These are phyloP conservation scores for Vitis rupestris DNA, from an alignment of 164 flowering plant genomes.

Conservation along the genomic window DNA sequence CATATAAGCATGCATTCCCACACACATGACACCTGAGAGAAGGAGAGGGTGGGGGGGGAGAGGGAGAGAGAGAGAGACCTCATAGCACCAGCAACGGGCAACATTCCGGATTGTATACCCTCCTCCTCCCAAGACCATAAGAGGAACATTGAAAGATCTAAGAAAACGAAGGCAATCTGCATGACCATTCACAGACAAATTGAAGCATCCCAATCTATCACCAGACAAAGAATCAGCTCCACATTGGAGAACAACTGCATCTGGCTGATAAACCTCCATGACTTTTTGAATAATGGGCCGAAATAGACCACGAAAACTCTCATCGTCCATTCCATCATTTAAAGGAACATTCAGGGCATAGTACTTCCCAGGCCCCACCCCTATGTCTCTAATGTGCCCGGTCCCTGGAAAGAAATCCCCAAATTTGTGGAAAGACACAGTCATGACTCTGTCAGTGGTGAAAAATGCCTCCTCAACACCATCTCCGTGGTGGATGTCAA, in stretches of 20 bases:
- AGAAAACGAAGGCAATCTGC: conserved; percentile 85
- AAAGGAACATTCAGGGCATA: conserved; percentile 90
- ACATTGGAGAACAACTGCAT: conserved; percentile 92
- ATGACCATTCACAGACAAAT: conserved; percentile 89
- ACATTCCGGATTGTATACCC: conserved; percentile 93
- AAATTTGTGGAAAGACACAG: conserved; percentile 86
- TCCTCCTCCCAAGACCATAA: conserved; percentile 95
- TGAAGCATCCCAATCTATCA: conserved; percentile 90
- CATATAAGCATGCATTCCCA: conserved; percentile 1
- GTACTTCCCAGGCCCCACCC: conserved; percentile 60
- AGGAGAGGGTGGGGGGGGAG: background rate
- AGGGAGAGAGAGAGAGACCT: conserved; percentile 48
- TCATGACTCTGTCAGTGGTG: conserved; percentile 89
- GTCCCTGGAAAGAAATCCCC: conserved; percentile 90
- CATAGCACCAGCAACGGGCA: conserved; percentile 98
- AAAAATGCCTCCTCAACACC: conserved; percentile 92
- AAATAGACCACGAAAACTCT: conserved; percentile 69
- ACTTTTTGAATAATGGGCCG: conserved; percentile 76
- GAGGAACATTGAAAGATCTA: conserved; percentile 85
- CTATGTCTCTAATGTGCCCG: conserved; percentile 77
- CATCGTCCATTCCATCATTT: conserved; percentile 89
- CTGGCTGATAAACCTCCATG: conserved; percentile 89
- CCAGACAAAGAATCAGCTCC: conserved; percentile 95
- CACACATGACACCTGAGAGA: background rate
- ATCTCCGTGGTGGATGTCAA: conserved; percentile 91